phyloP scores from a whole-genome alignment of 2,329 filamentous ascomycete species.

The Diaporthe sp. region DNA sequence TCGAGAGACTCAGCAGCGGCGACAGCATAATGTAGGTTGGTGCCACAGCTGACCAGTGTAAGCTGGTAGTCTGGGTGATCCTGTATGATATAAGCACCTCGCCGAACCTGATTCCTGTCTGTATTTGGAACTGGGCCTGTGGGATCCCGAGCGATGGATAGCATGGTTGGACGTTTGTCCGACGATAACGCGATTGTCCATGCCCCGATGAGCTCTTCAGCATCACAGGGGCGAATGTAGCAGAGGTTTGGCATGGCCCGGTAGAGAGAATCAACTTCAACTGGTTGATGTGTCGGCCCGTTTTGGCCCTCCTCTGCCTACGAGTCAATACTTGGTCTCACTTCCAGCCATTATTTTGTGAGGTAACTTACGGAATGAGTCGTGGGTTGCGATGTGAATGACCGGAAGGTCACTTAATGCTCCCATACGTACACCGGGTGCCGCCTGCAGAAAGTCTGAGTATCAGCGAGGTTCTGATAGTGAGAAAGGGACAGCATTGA shows the following conservation, averaged over 20 bases:
- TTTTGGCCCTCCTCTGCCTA: constrained; percentile 63
- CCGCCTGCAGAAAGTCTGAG: constrained; percentile 49
- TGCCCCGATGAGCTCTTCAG: constrained; percentile 67
- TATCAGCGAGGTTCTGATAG: neutral
- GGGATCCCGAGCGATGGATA: constrained; percentile 50
- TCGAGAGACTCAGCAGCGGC: constrained; percentile 45
- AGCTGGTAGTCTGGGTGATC: constrained; percentile 44
- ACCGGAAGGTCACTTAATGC: constrained; percentile 64
- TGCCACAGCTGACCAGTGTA: constrained; percentile 40
- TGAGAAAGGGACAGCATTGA: neutral
- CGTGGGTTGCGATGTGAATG: constrained; percentile 71
- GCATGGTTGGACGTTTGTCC: constrained; percentile 41
- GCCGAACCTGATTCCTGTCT: constrained; percentile 41
- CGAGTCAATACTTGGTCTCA: neutral
- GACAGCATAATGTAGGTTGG: constrained; percentile 50
- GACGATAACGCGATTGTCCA: constrained; percentile 57
- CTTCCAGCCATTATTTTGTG: neutral
- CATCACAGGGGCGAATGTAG: constrained; percentile 69
- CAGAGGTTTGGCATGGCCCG: constrained; percentile 71
- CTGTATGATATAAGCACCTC: constrained; percentile 44
- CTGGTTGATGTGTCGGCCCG: constrained; percentile 71
- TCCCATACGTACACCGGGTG: constrained; percentile 69
- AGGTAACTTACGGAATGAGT: constrained; percentile 53
- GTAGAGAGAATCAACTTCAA: constrained; percentile 66
- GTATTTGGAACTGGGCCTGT: constrained; percentile 43